Percentiles rank a stretch among this genome's conserved stretches.
These are phyloP conservation scores for Thinopyrum obtusiflorum DNA, from an alignment of 202 grass and related monocot species.

Conservation along the genomic window DNA sequence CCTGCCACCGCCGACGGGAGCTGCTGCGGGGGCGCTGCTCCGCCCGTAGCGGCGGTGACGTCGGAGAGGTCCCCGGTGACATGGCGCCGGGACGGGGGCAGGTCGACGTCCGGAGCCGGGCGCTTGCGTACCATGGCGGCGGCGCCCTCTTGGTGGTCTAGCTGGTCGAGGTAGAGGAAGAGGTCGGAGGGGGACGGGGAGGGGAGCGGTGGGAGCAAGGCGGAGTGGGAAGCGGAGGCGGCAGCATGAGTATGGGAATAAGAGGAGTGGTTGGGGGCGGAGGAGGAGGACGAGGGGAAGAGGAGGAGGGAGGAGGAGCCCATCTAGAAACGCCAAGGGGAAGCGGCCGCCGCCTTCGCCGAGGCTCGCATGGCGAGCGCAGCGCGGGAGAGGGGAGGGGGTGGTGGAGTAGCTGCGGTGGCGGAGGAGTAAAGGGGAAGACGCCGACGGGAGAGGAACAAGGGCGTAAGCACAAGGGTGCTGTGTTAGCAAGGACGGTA, in stretches of 20 bases:
- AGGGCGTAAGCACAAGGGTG: slow-evolving; percentile 15
- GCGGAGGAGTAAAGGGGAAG: slow-evolving; percentile 38
- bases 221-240: slow-evolving; percentile 6
- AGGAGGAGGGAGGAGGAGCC: slow-evolving; percentile 59
- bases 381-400: neutral
- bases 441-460: slow-evolving; percentile 34
- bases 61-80: slow-evolving; percentile 39
- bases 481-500: neutral
- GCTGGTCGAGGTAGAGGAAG: slow-evolving; percentile 49
- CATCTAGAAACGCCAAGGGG: slow-evolving; percentile 90
- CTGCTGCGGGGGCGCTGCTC: neutral
- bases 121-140: slow-evolving; percentile 85
- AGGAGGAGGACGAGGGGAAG: slow-evolving; percentile 35
- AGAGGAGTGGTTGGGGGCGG: slow-evolving; percentile 14
- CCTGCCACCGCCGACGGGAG: neutral
- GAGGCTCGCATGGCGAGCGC: slow-evolving; percentile 39
- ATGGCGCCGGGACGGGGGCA: slow-evolving; percentile 43
- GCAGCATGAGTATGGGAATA: slow-evolving; percentile 6
- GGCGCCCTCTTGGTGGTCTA: slow-evolving; percentile 38
- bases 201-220: slow-evolving; percentile 32
- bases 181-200: slow-evolving; percentile 20
- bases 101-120: slow-evolving; percentile 58
- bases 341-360: slow-evolving; percentile 36
- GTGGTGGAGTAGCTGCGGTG: neutral
- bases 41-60: slow-evolving; percentile 35